Percentiles rank a stretch among this genome's conserved stretches.
Conservation (phyloP, 805 yeast species). For the Wickerhamiella kurtzmanii region DNA sequence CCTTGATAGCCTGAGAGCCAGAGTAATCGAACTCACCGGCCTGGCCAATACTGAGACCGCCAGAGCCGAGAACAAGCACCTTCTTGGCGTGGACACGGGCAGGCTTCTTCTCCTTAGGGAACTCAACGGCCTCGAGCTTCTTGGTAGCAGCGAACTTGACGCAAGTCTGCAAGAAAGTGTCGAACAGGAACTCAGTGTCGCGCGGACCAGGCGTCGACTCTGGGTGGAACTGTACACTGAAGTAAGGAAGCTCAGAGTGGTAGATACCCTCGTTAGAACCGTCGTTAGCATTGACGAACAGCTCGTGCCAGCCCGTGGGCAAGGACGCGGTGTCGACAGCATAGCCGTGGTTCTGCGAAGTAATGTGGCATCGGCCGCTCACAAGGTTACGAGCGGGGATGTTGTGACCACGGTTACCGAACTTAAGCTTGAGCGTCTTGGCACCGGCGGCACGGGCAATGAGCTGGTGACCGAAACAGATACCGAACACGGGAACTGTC, state of each 20-base stretch:
- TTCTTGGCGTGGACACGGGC: conserved; percentile 60
- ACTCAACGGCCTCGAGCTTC: conserved; percentile 53
- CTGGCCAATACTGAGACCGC: conserved; percentile 97
- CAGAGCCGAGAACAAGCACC: conserved; percentile 89
- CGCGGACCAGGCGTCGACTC: conserved; percentile 99
- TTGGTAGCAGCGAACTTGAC: conserved; percentile 35
- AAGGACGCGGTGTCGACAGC: conserved; percentile 83
- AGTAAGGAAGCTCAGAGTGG: conserved; percentile 72
- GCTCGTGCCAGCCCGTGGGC: conserved; percentile 74
- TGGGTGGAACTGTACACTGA: conserved; percentile 98
- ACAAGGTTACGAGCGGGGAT: conserved; percentile 85
- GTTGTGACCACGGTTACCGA: conserved; percentile 99
- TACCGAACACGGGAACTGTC: conserved; percentile 88
- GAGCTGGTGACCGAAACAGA: conserved; percentile 96
- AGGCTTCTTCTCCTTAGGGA: conserved; percentile 39
- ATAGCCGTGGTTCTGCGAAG: conserved; percentile 97
- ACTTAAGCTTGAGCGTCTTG: conserved; percentile 76
- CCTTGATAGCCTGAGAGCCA: conserved; percentile 98
- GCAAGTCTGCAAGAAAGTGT: conserved; percentile 77
- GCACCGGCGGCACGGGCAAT: conserved; percentile 95
- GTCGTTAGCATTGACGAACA: conserved; percentile 91
- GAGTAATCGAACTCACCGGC: conserved; percentile 99
- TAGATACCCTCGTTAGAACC: conserved; percentile 98
- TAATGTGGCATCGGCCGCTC: conserved; percentile 93
- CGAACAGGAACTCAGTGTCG: conserved; percentile 94